phyloP scores from a whole-genome alignment of 768 basidiomycete species.

The Termitomyces sp. region DNA sequence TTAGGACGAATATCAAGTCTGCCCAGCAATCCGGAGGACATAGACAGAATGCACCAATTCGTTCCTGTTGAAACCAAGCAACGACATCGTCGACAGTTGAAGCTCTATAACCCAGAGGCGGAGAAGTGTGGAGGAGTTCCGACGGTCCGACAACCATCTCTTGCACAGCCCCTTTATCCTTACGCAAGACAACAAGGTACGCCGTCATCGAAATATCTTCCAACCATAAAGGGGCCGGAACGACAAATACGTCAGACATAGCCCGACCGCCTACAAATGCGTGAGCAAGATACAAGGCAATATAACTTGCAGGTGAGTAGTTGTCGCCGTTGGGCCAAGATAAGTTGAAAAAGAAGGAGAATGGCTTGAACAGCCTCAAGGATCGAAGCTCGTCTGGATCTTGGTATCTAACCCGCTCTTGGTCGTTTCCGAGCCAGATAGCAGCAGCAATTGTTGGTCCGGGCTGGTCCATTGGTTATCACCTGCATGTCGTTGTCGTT shows the following conservation, averaged over 20 bases:
- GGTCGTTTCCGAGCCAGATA: neutral
- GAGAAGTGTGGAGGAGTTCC: neutral
- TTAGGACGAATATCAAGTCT: neutral
- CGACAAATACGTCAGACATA: neutral
- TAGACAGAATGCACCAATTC: neutral
- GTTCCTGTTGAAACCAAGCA: neutral
- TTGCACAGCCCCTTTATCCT: neutral
- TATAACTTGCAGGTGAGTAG: neutral
- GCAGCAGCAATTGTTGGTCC: slow-evolving; percentile 2
- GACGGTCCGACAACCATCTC: neutral
- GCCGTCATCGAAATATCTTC: neutral
- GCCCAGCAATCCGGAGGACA: neutral
- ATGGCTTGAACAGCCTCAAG: neutral
- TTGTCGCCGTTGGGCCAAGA: neutral
- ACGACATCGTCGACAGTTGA: neutral
- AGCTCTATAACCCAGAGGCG: slow-evolving; percentile 2
- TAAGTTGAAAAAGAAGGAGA: neutral
- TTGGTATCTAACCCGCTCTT: neutral
- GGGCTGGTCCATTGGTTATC: slow-evolving; percentile 2
- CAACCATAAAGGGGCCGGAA: neutral
- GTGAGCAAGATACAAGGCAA: slow-evolving; percentile 1
- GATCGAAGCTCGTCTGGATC: neutral
- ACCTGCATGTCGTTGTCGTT: neutral
- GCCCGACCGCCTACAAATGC: neutral
- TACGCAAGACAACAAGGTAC: neutral